Evolutionary conservation across 345 rosid species (phyloP), one percentile per base, ranked within the genome.

Genomic region (Ailanthus altissimus): DNA sequence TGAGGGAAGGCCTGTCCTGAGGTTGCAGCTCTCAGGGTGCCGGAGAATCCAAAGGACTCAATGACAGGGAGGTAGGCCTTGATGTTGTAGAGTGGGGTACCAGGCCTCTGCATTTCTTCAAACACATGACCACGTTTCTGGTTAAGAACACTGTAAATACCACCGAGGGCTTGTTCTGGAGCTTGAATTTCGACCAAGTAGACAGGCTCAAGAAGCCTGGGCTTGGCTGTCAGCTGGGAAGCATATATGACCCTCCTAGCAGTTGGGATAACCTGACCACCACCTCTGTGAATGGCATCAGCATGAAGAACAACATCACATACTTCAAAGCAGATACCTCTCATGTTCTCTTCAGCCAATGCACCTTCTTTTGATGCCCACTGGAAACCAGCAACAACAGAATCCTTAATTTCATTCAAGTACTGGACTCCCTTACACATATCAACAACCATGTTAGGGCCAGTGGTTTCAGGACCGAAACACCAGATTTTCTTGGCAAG

Each of bases 361-460:
- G 91, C 92, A 36, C 97, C 95, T 84, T 91, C 95, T 81, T 91
- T 89, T 8, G 97, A 92, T 5, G 97, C 97, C 97, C 95, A 91
- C 80, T 90, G 97, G 89, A 90, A 92, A 20, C 97, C 97, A 70
- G 95, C 95, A 25, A 92, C 95, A 45, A 92, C 93, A 23, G 97
- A 92, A 38, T 92, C 97, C 87, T 92, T 92, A 32, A 92, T 92
- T 87, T 92, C 97, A 46, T 92, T 92, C 1, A 92, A 81, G 84
- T 92, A 92, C 75, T 92, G 97, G 4, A 92, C 97, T 81, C 97
- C 97, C 88, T 92, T 92, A 78, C 97, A 92, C 97, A 92, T 89
- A 77, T 91, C 95, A 1, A 91, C 92, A 0, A 89, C 95, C 95
- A 91, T 87, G 88, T 92, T 92, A 13, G 97, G 95, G 0, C 97